Evolutionary conservation across 352 stramenopile genomes (phyloP), one percentile per base, ranked within the genome.

Genomic region (Pythium angustatum): DNA sequence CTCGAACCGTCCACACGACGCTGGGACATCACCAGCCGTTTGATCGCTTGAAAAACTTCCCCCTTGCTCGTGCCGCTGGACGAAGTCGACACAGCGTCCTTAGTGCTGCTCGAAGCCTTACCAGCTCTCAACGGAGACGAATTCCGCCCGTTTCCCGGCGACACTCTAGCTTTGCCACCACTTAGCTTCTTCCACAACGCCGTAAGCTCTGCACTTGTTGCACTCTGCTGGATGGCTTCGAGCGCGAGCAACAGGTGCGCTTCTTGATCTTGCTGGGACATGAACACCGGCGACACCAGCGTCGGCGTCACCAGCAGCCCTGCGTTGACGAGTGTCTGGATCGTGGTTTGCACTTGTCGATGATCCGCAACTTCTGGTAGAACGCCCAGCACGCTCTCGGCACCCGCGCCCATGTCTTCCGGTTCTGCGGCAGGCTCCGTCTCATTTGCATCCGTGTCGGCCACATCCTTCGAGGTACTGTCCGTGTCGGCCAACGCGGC

Each of bases 1-100:
- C 74, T 75, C 7, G 83, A 93, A 0, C 86, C 83, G 43, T 93
- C 79, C 43, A 93, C 88, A 1, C 83, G 77, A 12, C 78, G 73
- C 64, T 93, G 86, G 0, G 79, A 83, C 62, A 77, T 73, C 22
- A 81, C 81, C 1, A 87, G 65, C 38, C 67, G 75, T 28, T 70
- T 73, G 34, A 93, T 71, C 0, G 75, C 62, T 24, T 75, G 38
- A 27, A 87, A 69, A 1, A 85, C 49, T 21, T 82, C 73, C 0
- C 38, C 33, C 47, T 92, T 94, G 40, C 40, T 68, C 2, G 34
- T 65, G 11, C 58, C 58, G 44, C 17, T 69, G 24, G 54, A 44
- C 21, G 52, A 3, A 22, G 24, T 59, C 9, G 52, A 24, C 0
- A 24, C 14, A 22, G n/a, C 17, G 28, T 64, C 44, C 11, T 56